phyloP scores from a whole-genome alignment of 345 rosid genomes.

The Aurinia saxatilis region DNA sequence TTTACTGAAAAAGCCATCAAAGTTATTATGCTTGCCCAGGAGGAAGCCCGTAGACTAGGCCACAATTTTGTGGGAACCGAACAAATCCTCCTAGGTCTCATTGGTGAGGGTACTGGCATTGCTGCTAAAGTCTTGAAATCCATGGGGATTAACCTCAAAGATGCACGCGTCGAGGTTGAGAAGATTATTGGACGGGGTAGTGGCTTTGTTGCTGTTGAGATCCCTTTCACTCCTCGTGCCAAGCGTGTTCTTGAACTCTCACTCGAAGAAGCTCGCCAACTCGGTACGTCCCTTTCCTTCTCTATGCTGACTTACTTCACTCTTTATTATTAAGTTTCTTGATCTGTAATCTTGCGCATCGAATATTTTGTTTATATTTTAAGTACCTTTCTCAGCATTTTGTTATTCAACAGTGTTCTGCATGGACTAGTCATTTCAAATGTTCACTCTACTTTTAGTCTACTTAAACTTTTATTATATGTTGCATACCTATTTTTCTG shows the following conservation, averaged over 20 bases:
- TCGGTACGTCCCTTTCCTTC: slow-evolving; percentile 35
- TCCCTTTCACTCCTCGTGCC: slow-evolving; percentile 96
- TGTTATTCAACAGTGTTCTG: too few relatives aligned
- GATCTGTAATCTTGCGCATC: too few relatives aligned
- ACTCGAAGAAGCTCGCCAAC: slow-evolving; percentile 91
- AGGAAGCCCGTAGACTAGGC: slow-evolving; percentile 93
- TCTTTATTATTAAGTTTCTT: too few relatives aligned
- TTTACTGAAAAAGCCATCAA: slow-evolving; percentile 89
- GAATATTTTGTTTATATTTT: too few relatives aligned
- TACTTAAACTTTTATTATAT: too few relatives aligned
- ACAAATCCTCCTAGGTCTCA: slow-evolving; percentile 84
- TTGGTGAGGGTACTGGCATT: slow-evolving; percentile 95
- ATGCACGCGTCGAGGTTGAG: slow-evolving; percentile 95
- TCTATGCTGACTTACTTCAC: too few relatives aligned
- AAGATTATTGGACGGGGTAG: slow-evolving; percentile 96
- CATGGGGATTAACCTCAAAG: slow-evolving; percentile 92
- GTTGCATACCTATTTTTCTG: not conserved
- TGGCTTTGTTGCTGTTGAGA: slow-evolving; percentile 96
- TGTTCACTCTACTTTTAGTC: not conserved
- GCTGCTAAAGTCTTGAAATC: slow-evolving; percentile 95
- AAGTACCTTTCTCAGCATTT: too few relatives aligned
- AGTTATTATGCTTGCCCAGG: slow-evolving; percentile 96
- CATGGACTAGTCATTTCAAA: not conserved
- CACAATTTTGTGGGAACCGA: slow-evolving; percentile 97
- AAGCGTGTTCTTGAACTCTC: slow-evolving; percentile 95